Evolutionary conservation across 208 protist genomes (phyloP), one percentile per base, ranked within the genome.

Genomic region (Trypanosomatidae sp.): DNA sequence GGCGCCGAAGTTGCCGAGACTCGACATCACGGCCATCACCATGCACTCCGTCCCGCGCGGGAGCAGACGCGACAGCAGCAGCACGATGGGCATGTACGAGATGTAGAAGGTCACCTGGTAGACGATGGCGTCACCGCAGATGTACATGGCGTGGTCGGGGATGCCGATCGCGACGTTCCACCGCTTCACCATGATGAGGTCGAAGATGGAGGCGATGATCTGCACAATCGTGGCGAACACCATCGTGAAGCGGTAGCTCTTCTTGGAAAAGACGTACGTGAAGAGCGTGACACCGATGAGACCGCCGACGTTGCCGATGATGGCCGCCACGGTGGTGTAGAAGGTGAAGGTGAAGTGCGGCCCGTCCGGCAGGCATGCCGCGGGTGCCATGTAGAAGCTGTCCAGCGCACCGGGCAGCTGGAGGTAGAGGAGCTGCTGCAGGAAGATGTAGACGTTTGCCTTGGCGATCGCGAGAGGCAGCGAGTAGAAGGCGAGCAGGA

Each of bases 41-140:
- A 92, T 91, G 15, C 71, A 77, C 78, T 97, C 93, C 52, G 91
- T 87, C 8, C 90, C 91, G 43, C 84, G 85, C 12, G 94, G 92
- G 73, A 91, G 95, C 15, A 97, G 78, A 41, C 90, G 92, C 4
- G 91, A 91, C 39, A 95, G 80, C 46, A 97, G 78, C 19, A 97
- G 71, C 1, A 95, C 82, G 47, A 79, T 83, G 46, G 94, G 89
- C 89, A 97, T 95, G 66, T 83, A 94, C 44, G 84, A 76, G 12
- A 97, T 75, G 82, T 91, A 91, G 66, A 85, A 91, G 62, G 72
- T 84, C 49, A 94, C 81, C 75, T 95, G 70, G 52, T 86, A 83
- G 1, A 97, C 79, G 22, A 95, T 83, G 55, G 79, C 83, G 55
- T 95, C 83, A 46, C 91, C 89, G 30, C 90, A 73, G 52, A 95